Conservation (phyloP, 768 basidiomycete genomes). For the Paxillus involutus region DNA sequence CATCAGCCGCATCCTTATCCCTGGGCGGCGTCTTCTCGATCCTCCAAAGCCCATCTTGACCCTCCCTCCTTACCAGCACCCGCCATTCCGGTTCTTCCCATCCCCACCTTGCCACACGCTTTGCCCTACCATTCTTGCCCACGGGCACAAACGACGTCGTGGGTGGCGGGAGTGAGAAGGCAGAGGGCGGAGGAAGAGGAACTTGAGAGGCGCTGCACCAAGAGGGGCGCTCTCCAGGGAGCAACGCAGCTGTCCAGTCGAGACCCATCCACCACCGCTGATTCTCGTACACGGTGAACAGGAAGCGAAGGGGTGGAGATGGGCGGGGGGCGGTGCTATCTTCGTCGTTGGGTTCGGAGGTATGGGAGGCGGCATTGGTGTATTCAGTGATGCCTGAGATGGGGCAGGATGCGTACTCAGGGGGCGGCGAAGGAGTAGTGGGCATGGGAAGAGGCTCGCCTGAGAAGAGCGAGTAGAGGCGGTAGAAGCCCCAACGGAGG, state of each 20-base stretch:
- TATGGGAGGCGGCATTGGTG: conserved; percentile 12
- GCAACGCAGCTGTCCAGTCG: conserved; percentile 91
- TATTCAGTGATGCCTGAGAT: conserved; percentile 17
- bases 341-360: not conserved
- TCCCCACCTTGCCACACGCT: conserved; percentile 77
- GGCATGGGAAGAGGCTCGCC: conserved; percentile 51
- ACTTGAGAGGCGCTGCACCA: conserved; percentile 68
- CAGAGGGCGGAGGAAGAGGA: conserved; percentile 67
- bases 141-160: conserved; percentile 56
- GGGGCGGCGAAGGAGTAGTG: conserved; percentile 31
- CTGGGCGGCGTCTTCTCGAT: conserved; percentile 63
- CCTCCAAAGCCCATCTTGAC: conserved; percentile 48
- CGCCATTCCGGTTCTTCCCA: conserved; percentile 95
- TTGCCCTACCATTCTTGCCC: conserved; percentile 49
- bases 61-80: conserved; percentile 61
- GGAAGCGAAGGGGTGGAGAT: conserved; percentile 56
- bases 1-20: conserved; percentile 41
- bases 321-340: conserved; percentile 18
- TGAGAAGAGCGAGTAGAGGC: conserved; percentile 49
- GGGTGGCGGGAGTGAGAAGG: conserved; percentile 65
- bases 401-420: conserved; percentile 28
- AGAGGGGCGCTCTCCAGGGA: conserved; percentile 86
- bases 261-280: conserved; percentile 98
- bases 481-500: conserved; percentile 62
- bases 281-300: conserved; percentile 91